A percentile compares a stretch with the other conserved stretches of the same genome.
These are phyloP conservation scores for Sporothrix dimorphospora DNA, from an alignment of 2,329 filamentous ascomycete genomes.

Conservation along the genomic window DNA sequence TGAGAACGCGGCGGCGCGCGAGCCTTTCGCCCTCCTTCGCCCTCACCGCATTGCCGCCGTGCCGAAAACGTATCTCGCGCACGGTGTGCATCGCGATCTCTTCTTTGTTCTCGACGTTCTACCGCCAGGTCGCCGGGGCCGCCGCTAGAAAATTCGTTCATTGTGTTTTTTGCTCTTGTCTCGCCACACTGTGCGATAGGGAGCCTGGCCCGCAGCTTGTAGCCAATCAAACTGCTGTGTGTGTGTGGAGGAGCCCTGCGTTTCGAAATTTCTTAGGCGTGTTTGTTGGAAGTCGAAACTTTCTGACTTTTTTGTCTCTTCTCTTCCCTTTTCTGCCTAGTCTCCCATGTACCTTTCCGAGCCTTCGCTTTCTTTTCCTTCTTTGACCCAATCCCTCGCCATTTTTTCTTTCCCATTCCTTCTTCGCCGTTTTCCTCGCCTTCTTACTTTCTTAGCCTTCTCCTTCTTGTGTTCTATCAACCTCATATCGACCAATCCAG, in stretches of 20 bases:
- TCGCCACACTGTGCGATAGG: slow-evolving; percentile 9
- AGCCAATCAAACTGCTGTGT: background rate
- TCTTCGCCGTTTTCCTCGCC: slow-evolving; percentile 3
- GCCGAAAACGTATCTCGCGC: background rate
- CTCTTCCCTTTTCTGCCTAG: background rate
- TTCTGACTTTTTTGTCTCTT: background rate
- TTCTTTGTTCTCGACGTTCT: background rate
- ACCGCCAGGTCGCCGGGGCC: background rate
- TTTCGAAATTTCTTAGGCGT: background rate
- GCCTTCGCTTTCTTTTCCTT: background rate
- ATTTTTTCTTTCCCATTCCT: background rate
- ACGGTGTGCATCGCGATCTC: background rate
- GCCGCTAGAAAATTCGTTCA: slow-evolving; percentile 20
- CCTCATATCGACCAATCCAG: background rate
- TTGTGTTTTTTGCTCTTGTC: background rate
- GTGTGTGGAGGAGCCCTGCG: slow-evolving; percentile 18
- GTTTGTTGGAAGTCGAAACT: background rate
- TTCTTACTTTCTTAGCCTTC: background rate
- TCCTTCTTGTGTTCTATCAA: background rate
- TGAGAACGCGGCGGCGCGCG: background rate
- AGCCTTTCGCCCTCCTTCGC: background rate
- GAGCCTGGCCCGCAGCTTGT: background rate
- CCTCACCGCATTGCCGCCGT: slow-evolving; percentile 11
- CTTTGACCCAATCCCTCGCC: too few species aligned
- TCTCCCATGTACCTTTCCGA: background rate